Evolutionary conservation across 2,329 filamentous ascomycete species (phyloP).

Genomic region (Penicillium psychrosexuale): DNA sequence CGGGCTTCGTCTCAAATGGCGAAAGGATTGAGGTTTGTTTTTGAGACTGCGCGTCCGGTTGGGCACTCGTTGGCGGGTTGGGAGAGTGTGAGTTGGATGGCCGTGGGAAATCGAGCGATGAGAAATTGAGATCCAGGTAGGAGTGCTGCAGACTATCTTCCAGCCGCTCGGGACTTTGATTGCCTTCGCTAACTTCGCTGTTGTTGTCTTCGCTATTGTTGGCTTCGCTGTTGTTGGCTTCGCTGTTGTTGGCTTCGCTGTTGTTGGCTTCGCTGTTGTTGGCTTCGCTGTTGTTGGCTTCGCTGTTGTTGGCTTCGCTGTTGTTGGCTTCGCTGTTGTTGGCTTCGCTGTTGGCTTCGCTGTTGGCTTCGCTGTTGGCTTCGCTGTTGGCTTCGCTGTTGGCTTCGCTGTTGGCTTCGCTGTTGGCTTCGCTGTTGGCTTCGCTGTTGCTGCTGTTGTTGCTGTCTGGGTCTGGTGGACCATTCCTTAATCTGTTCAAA

Average conservation of each 20-base stretch:
- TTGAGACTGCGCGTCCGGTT: conserved; percentile 7
- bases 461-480: neutral
- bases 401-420: neutral
- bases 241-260: neutral
- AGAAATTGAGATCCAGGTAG: conserved; percentile 14
- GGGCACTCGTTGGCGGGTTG: conserved; percentile 12
- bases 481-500: neutral
- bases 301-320: neutral
- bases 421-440: neutral
- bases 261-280: too few relatives aligned
- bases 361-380: too few relatives aligned
- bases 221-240: neutral
- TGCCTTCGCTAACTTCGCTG: neutral
- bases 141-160: conserved; percentile 14
- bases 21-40: neutral
- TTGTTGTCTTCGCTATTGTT: neutral
- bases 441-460: too few relatives aligned
- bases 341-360: neutral
- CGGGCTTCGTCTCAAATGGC: neutral
- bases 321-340: neutral
- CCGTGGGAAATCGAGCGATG: conserved; percentile 6
- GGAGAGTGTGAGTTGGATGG: conserved; percentile 12
- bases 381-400: neutral
- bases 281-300: neutral
- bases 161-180: conserved; percentile 5